phyloP scores from a whole-genome alignment of 805 yeast genomes.

The Lipomyces oligophaga region DNA sequence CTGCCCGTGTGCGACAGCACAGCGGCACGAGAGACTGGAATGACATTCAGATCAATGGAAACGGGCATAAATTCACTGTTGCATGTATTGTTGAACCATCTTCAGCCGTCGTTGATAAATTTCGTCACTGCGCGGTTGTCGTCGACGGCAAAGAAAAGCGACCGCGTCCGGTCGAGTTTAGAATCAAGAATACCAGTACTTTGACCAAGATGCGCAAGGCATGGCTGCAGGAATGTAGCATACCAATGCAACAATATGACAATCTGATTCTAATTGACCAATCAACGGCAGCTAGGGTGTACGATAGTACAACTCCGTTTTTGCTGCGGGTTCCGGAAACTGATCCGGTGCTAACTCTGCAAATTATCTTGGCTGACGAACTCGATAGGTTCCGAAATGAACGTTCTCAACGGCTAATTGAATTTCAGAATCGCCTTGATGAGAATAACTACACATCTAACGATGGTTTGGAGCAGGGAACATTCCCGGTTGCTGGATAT shows the following conservation, averaged over 20 bases:
- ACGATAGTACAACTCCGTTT: constrained; percentile 20
- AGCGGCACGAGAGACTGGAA: not conserved
- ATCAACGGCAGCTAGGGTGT: constrained; percentile 9
- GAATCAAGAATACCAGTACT: constrained; percentile 6
- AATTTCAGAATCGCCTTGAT: constrained; percentile 3
- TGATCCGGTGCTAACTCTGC: constrained; percentile 15
- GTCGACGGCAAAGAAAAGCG: not conserved
- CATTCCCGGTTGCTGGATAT: not conserved
- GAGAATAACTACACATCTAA: not conserved
- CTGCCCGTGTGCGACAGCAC: constrained; percentile 18
- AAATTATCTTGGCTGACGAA: constrained; percentile 9
- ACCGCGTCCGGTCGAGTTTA: constrained; percentile 1
- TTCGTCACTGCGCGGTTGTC: not conserved
- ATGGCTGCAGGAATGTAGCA: constrained; percentile 10
- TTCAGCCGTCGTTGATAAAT: not conserved
- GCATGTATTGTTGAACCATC: constrained; percentile 4
- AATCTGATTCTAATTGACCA: constrained; percentile 7
- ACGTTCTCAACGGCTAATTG: not conserved
- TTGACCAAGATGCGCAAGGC: constrained; percentile 10
- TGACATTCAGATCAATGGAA: not conserved
- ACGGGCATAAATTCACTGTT: constrained; percentile 2
- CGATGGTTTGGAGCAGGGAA: not conserved
- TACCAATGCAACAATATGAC: not conserved
- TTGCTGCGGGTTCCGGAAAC: constrained; percentile 14
- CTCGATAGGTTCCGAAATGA: constrained; percentile 10